Evolutionary conservation across 352 stramenopile genomes (phyloP), one percentile per base, ranked within the genome.

Genomic region (Phytophthora pluvialis): DNA sequence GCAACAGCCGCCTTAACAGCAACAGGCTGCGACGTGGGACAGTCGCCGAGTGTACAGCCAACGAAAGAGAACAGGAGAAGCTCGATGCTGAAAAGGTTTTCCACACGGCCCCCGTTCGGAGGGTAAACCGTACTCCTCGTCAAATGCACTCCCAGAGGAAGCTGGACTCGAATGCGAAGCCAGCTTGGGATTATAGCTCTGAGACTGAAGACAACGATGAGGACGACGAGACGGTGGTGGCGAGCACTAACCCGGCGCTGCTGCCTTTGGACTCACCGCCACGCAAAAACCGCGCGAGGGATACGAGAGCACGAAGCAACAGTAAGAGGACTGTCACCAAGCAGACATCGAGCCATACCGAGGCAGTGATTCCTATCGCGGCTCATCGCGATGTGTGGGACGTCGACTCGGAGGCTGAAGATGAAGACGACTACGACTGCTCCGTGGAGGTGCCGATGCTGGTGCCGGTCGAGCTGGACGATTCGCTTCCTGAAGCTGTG

Each of bases 401-500:
- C 26, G 16, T 73, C 33, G 64, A 77, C 35, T 67, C 58, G 6
- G 57, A 72, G 3, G 57, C 52, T 15, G 45, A 64, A 38, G 55
- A 58, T 9, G 61, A 72, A 18, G 42, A 64, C 7, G 54, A 66
- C 39, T 39, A 63, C 42, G 47, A 64, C 29, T 35, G 45, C 33
- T 51, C 32, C 3, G 58, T 67, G 3, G 44, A 74, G 21, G 15
- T 74, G 33, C 42, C 54, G 16, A 48, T 61, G 1, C 32, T 58
- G 21, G 15, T 74, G 33, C 42, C 54, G 16, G 44, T 61, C 1
- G 21, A 21, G 1, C 32, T 58, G 2, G 58, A 56, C 2, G 46
- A 66, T 18, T 52, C 54, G 38, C 65, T 72, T 21, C 70, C 70
- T 31, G 60, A 74, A 44, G 70, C 65, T 55, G 70, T 72, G 40